Conservation (phyloP, 164 flowering plant species). For the Tetracentron sinense region DNA sequence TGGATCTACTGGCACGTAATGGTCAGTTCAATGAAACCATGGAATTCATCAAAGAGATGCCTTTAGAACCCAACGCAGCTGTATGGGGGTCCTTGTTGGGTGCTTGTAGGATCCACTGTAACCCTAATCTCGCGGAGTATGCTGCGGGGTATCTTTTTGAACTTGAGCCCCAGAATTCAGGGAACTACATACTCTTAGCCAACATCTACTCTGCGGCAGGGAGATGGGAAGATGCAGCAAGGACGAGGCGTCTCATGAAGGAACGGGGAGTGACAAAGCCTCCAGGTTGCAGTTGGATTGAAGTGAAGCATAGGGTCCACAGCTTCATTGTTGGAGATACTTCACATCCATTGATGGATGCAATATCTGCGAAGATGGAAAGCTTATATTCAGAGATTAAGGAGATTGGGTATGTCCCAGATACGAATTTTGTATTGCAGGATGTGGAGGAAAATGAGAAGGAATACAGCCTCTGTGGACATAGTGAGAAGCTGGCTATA, state of each 20-base stretch:
- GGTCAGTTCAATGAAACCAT: constrained; percentile 32
- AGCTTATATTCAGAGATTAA: constrained; percentile 28
- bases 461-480: constrained; percentile 31
- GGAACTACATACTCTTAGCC: constrained; percentile 32
- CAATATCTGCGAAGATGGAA: constrained; percentile 24
- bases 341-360: constrained; percentile 27
- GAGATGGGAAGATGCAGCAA: constrained; percentile 36
- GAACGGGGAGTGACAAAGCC: constrained; percentile 31
- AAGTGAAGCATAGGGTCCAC: constrained; percentile 27
- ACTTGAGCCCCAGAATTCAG: constrained; percentile 30
- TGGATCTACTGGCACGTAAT: constrained; percentile 35
- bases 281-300: constrained; percentile 48
- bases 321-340: constrained; percentile 35
- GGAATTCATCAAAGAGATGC: constrained; percentile 34
- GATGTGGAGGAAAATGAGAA: constrained; percentile 35
- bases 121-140: constrained; percentile 27
- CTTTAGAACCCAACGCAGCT: constrained; percentile 35
- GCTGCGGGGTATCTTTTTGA: constrained; percentile 30
- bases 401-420: constrained; percentile 35
- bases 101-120: constrained; percentile 36
- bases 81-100: constrained; percentile 40
- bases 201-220: constrained; percentile 32
- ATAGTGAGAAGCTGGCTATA: constrained; percentile 42
- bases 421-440: constrained; percentile 32
- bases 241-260: constrained; percentile 29